These are phyloP conservation scores for Leucoagaricus sp. DNA, from an alignment of 1,284 basidiomycete genomes.

Conservation along the genomic window DNA sequence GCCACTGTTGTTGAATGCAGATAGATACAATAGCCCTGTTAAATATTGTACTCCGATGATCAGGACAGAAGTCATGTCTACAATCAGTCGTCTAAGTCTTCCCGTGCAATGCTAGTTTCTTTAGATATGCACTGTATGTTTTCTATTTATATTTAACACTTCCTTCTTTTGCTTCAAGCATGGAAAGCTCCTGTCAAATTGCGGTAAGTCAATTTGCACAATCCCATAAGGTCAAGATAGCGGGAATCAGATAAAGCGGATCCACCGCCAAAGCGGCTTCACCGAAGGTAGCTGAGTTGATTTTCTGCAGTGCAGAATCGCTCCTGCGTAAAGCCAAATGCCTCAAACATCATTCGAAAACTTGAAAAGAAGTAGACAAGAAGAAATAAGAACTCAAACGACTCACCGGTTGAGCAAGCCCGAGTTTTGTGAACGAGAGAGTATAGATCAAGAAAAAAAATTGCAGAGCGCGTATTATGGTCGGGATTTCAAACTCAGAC, in stretches of 20 bases:
- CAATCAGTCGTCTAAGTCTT: too few relatives aligned
- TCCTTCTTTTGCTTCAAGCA: not conserved
- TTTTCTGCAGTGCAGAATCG: slow-evolving; percentile 50
- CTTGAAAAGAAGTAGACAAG: slow-evolving; percentile 8
- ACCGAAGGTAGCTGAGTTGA: slow-evolving; percentile 56
- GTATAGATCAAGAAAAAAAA: not conserved
- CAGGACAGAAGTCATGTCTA: too few relatives aligned
- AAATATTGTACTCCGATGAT: too few relatives aligned
- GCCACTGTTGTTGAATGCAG: too few relatives aligned
- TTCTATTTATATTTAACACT: not conserved
- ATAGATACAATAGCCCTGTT: too few relatives aligned
- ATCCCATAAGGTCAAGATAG: slow-evolving; percentile 15
- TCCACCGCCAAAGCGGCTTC: slow-evolving; percentile 40
- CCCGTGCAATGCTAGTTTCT: too few relatives aligned
- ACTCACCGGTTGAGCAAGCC: slow-evolving; percentile 21
- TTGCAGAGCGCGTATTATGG: slow-evolving; percentile 13
- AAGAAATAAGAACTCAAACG: slow-evolving; percentile 18
- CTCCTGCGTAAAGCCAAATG: slow-evolving; percentile 86
- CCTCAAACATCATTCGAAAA: slow-evolving; percentile 80
- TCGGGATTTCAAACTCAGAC: slow-evolving; percentile 17
- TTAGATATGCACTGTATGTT: not conserved
- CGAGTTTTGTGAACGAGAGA: not conserved
- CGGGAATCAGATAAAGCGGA: slow-evolving; percentile 47
- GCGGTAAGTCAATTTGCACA: not conserved
- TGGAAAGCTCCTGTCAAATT: slow-evolving; percentile 6